Base-by-base conservation (phyloP, 257 asterid genomes). In the Solanum pennellii region DNA sequence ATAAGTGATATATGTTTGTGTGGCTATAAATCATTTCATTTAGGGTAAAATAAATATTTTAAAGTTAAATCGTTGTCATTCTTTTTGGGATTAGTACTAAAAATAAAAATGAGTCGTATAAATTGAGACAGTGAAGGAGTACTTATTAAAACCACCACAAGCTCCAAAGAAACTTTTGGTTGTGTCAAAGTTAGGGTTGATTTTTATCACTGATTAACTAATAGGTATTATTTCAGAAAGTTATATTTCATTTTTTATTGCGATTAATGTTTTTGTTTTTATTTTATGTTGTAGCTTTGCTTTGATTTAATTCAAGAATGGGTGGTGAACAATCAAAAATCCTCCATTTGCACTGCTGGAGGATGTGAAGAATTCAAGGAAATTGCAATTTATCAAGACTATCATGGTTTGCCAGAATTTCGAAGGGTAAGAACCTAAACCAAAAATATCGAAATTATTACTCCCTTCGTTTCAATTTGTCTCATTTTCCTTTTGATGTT, bases 321-420 rank as follows among this genome's bases (percentile, higher is more conserved):
- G 86, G 75, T 87, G 27, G 59, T 87, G 86, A 87, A 79, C 49
- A 87, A 87, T 84, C 82, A 74, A 44, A 87, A 59, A 87, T 86
- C 86, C 71, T 87, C 86, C 15, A 87, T 87, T 52, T 87, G 86
- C 15, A 87, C 89, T 1, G 47, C 49, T 77, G 71, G 82, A 52
- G 86, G 89, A 12, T 25, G 82, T 21, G 52, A 59, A 20, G 68
- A 79, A 60, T 87, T 80, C 86, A 79, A 65, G 27, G 68, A 87
- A 20, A 87, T 79, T 39, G 79, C 89, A 60, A 87, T 87, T 49
- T 87, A 76, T 65, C 89, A 87, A 66, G 89, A 87, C 39, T 87
- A 87, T 9, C 89, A 87, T 79, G 89, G 89, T 35, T 59, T 87
- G 41, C 77, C 82, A 79, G 27, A 87, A 65, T 80, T 87, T 33